Evolutionary conservation across 2,329 filamentous ascomycete genomes (phyloP).

Genomic region (Neofusicoccum ribis): DNA sequence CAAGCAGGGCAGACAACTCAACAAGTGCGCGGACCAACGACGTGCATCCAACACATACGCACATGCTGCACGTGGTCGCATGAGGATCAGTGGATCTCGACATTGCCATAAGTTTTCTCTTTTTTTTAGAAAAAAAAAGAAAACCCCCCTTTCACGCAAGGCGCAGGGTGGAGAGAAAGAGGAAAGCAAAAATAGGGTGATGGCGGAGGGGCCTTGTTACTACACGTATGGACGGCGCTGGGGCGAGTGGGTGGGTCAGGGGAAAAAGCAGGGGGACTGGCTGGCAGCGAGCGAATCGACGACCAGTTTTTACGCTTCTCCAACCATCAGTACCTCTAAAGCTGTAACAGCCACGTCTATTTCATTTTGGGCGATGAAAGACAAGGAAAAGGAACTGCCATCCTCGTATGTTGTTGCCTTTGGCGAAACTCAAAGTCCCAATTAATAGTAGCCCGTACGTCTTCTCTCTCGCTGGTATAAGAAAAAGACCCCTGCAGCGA

Average conservation of each 20-base stretch:
- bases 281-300: neutral
- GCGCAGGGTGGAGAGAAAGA: too few species aligned
- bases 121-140: too few species aligned
- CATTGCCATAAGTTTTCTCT: too few species aligned
- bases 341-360: neutral
- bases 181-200: too few species aligned
- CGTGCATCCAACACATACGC: neutral
- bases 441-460: constrained; percentile 14
- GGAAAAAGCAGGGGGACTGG: neutral
- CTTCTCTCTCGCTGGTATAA: neutral
- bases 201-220: too few species aligned
- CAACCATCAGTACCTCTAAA: too few species aligned
- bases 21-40: neutral
- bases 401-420: constrained; percentile 8
- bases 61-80: neutral
- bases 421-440: constrained; percentile 15
- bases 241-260: too few species aligned
- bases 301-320: too few species aligned
- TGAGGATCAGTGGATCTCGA: neutral
- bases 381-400: neutral
- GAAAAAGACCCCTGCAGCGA: constrained; percentile 4
- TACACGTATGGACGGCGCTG: neutral
- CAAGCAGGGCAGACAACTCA: neutral
- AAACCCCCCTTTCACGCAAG: too few species aligned
- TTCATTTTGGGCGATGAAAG: neutral